These are phyloP conservation scores for Thymus quinquecostatus DNA, from an alignment of 257 asterid genomes.

Conservation along the genomic window DNA sequence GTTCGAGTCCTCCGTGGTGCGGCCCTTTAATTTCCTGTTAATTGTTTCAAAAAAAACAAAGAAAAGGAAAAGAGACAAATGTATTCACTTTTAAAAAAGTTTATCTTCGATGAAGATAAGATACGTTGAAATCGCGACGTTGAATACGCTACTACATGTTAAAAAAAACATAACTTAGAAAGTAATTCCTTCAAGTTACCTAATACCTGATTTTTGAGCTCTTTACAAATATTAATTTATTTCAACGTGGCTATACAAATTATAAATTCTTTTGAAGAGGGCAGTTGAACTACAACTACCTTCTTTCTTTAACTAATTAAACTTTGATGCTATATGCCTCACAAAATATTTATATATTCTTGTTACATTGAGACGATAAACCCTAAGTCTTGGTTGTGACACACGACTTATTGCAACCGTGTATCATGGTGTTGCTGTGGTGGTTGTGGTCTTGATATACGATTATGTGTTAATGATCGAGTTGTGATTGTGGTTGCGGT, in stretches of 20 bases:
- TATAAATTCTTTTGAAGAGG: background rate
- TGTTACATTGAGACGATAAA: too few species aligned
- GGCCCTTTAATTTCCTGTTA: too few species aligned
- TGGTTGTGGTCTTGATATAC: too few species aligned
- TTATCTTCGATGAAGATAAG: slow-evolving; percentile 30
- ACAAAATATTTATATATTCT: too few species aligned
- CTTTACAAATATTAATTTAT: background rate
- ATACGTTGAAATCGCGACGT: slow-evolving; percentile 32
- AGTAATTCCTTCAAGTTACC: slow-evolving; percentile 14
- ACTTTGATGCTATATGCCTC: background rate
- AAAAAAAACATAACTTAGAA: background rate
- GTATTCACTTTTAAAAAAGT: background rate
- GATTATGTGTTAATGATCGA: too few species aligned
- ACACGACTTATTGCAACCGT: too few species aligned
- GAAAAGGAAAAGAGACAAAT: slow-evolving; percentile 7
- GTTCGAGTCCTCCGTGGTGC: too few species aligned
- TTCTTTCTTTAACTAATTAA: background rate
- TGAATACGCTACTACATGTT: slow-evolving; percentile 30
- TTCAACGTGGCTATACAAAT: background rate
- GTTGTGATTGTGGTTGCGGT: too few species aligned
- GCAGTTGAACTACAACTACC: background rate
- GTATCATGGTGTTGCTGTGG: too few species aligned
- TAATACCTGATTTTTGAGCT: slow-evolving; percentile 1
- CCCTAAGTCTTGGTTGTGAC: too few species aligned
- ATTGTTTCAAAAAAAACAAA: background rate